Percentiles rank a stretch among this genome's conserved stretches.
phyloP scores from a whole-genome alignment of 169 alveolate species.

The Plasmodium yoelii region DNA sequence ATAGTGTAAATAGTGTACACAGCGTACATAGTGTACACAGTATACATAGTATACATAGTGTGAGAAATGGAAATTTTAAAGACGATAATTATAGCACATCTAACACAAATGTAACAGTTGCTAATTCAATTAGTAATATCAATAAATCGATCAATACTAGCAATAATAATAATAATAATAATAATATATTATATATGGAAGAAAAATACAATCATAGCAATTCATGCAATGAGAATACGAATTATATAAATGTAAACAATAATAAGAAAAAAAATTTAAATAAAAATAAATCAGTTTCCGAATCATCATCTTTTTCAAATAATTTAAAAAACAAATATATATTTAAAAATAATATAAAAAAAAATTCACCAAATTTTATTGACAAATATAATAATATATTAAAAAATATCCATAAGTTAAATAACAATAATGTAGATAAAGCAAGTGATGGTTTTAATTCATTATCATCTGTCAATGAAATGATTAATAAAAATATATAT shows the following conservation, averaged over 20 bases:
- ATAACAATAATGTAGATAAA: conserved; percentile 2
- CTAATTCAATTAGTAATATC: no score
- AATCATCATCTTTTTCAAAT: conserved; percentile 3
- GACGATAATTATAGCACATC: no score
- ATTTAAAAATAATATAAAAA: conserved; percentile 25
- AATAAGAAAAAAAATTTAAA: conserved; percentile 16
- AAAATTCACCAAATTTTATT: not conserved
- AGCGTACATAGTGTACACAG: no score
- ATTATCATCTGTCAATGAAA: not conserved
- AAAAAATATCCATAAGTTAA: conserved; percentile 2
- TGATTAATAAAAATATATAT: conserved; percentile 9
- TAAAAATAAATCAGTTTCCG: conserved; percentile 34
- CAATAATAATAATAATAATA: not conserved
- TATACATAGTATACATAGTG: no score
- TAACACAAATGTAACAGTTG: no score
- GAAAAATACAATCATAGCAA: not conserved
- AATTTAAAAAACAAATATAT: conserved; percentile 8
- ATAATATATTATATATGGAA: not conserved
- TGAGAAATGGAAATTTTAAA: no score
- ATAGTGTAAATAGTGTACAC: not conserved
- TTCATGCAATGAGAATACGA: conserved; percentile 28
- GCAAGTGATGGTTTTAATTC: not conserved
- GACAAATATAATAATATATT: not conserved
- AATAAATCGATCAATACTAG: no score
- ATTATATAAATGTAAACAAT: conserved; percentile 30